Evolutionary conservation across 768 basidiomycete species (phyloP).

Genomic region (Coprinellus micaceus): DNA sequence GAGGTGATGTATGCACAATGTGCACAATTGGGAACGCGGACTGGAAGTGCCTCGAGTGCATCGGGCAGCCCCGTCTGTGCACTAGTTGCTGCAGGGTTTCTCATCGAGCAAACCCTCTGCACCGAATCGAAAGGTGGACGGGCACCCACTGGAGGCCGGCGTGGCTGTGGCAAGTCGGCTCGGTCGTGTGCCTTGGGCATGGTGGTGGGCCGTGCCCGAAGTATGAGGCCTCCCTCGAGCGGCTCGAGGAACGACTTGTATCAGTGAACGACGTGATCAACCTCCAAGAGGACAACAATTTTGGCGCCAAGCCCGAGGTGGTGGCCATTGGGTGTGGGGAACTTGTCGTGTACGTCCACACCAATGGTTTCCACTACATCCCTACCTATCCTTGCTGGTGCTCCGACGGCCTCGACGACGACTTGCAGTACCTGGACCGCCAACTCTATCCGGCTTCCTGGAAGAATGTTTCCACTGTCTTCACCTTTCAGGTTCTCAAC

Average conservation of each 20-base stretch:
- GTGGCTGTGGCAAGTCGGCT: slow-evolving; percentile 17
- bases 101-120: slow-evolving; percentile 7
- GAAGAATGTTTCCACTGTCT: not conserved
- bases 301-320: not conserved
- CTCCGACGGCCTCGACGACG: not conserved
- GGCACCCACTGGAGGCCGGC: slow-evolving; percentile 12
- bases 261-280: not conserved
- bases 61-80: not conserved
- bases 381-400: slow-evolving; percentile 14
- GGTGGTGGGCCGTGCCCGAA: slow-evolving; percentile 14
- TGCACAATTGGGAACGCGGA: not conserved
- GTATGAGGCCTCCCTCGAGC: not conserved
- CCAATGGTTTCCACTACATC: slow-evolving; percentile 16
- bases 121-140: slow-evolving; percentile 20
- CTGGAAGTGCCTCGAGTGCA: not conserved
- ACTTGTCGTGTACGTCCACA: slow-evolving; percentile 10
- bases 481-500: not conserved
- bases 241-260: not conserved
- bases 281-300: not conserved
- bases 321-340: not conserved
- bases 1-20: not conserved
- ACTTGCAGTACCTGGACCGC: slow-evolving; percentile 6
- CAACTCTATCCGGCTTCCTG: slow-evolving; percentile 6
- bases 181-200: slow-evolving; percentile 21
- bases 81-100: not conserved